phyloP scores from a whole-genome alignment of 169 alveolate species.

The Plasmodium fragile region DNA sequence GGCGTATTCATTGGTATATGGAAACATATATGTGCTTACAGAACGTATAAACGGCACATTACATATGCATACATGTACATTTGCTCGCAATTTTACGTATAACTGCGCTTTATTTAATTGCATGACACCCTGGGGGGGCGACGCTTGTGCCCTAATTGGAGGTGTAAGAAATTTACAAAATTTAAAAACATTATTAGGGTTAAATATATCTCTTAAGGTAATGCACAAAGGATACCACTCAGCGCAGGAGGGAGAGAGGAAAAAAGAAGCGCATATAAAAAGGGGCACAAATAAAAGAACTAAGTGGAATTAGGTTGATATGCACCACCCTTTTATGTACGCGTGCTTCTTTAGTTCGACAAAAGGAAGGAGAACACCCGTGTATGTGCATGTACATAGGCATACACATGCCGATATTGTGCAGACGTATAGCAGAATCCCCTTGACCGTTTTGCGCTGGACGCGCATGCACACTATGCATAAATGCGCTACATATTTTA shows the following conservation, averaged over 20 bases:
- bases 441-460: neutral
- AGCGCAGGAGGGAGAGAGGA: neutral
- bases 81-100: neutral
- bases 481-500: neutral
- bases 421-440: neutral
- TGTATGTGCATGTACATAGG: neutral
- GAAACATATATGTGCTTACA: neutral
- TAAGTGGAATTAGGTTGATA: neutral
- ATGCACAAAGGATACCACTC: neutral
- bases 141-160: neutral
- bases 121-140: neutral
- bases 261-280: neutral
- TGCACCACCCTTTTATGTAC: neutral
- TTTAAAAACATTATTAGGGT: neutral
- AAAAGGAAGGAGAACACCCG: neutral
- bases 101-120: neutral
- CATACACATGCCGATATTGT: neutral
- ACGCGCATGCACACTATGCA: neutral
- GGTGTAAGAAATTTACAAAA: constrained; percentile 3
- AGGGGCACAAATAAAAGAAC: neutral
- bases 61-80: neutral
- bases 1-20: neutral
- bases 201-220: neutral
- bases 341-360: neutral
- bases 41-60: neutral